Base-by-base conservation (phyloP, 176 grass and related monocot genomes). In the Rhynchospora pubera region DNA sequence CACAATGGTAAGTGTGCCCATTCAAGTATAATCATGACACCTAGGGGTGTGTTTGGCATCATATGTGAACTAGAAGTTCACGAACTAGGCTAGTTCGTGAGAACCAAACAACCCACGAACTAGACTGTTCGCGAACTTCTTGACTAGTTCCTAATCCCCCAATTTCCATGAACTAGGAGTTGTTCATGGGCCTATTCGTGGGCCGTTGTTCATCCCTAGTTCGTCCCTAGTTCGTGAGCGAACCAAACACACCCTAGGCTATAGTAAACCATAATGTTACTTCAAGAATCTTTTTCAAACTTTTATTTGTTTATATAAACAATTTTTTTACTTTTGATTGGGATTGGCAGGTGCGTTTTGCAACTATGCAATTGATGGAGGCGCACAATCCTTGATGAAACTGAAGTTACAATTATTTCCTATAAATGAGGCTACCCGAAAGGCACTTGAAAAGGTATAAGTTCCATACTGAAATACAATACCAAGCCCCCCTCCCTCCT, bases 401-500 rank as follows among this genome's bases (percentile, higher is more conserved):
- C 77, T 99, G 42, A 99, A 99, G 87, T 84, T 99, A 65, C 96
- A 95, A 83, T 79, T 99, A 81, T 99, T 93, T 95, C 96, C 96
- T 69, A 89, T 95, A 91, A 93, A 93, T 88, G 96, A 99, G 82
- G 87, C 87, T 82, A 99, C 93, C 68, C 84, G 89, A 22, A 93
- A 91, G 79, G 85, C 93, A 65, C 90, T 99, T 34, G 93, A 95
- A 89, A 99, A 94, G 90, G 96, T 99, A 95, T 70, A 28, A 16
- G 58, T 26, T n/a, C 22, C 28, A 64, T 62, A 18, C 2, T 65
- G 24, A 85, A 10, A 53, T 11, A 11, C 3, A 75, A 75, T 19
- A 48, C 3, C 2, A 45, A 34, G 4, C 7, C 45, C 47, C 47
- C 21, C 58, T 8, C n/a, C 7, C 58, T 22, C 22, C 22, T 56